phyloP scores from a whole-genome alignment of 2,329 filamentous ascomycete species.

The Trichothecium roseum region DNA sequence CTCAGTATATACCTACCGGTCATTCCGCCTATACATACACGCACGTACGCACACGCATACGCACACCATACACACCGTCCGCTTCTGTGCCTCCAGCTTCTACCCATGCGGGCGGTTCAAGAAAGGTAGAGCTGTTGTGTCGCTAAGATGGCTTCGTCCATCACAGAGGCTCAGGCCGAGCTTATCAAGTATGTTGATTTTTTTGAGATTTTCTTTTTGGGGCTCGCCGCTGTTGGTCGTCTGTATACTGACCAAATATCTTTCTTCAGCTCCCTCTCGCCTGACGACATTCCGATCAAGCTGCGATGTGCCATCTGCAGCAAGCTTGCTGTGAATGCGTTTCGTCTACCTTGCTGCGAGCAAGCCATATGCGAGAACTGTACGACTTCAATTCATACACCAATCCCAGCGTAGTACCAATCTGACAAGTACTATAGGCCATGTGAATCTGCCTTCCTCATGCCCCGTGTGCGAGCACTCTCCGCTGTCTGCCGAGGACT shows the following conservation, averaged over 20 bases:
- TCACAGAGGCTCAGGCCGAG: slow-evolving; percentile 43
- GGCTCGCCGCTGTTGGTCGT: too few relatives aligned
- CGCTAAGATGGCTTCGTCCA: slow-evolving; percentile 23
- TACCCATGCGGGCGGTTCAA: slow-evolving; percentile 1
- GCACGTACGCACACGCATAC: too few relatives aligned
- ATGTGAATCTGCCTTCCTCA: slow-evolving; percentile 62
- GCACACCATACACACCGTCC: too few relatives aligned
- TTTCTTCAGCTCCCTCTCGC: slow-evolving; percentile 54
- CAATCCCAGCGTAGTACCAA: slow-evolving; percentile 3
- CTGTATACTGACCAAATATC: neutral
- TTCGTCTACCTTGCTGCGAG: slow-evolving; percentile 87
- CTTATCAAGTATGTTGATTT: slow-evolving; percentile 40
- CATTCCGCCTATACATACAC: too few relatives aligned
- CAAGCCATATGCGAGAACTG: slow-evolving; percentile 88
- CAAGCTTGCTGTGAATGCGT: slow-evolving; percentile 82
- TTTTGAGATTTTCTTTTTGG: neutral
- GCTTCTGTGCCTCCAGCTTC: neutral
- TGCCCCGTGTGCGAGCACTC: slow-evolving; percentile 92
- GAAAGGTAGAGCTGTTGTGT: neutral
- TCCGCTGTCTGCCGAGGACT: slow-evolving; percentile 76
- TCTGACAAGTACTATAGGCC: slow-evolving; percentile 51
- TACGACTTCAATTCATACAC: slow-evolving; percentile 32
- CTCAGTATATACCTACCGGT: too few relatives aligned
- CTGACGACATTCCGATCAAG: slow-evolving; percentile 90
- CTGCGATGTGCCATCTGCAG: slow-evolving; percentile 90